These are phyloP conservation scores for Vigna unguiculata DNA, from an alignment of 306 rosid species.

Conservation along the genomic window DNA sequence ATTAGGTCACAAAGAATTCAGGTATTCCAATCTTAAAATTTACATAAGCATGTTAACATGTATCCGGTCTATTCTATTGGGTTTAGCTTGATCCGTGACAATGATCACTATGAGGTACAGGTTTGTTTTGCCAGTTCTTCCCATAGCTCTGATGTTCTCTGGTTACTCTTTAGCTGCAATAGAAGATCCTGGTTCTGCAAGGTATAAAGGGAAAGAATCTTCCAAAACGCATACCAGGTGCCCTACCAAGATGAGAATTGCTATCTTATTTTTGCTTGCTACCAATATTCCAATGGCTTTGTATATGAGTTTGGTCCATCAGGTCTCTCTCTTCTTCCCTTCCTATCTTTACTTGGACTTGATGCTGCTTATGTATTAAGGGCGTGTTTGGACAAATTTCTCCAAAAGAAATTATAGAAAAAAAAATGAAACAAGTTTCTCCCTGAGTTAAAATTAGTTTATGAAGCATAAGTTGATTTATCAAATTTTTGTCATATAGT, in stretches of 20 bases:
- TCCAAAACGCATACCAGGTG: constrained; percentile 45
- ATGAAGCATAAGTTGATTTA: no score
- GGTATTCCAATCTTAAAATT: constrained; percentile 55
- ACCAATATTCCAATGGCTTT: constrained; percentile 93
- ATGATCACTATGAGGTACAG: constrained; percentile 54
- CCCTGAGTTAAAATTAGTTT: no score
- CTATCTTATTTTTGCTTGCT: constrained; percentile 75
- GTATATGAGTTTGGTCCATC: constrained; percentile 98
- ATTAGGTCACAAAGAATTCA: constrained; percentile 96
- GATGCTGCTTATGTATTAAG: not conserved
- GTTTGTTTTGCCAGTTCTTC: constrained; percentile 95
- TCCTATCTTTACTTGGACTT: not conserved
- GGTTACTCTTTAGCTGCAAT: constrained; percentile 79
- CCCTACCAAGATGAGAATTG: constrained; percentile 56
- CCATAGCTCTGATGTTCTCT: constrained; percentile 86
- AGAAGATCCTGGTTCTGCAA: constrained; percentile 46
- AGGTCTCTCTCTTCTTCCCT: constrained; percentile 58
- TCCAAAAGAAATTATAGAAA: no score
- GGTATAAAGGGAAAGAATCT: constrained; percentile 47
- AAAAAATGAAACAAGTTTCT: no score
- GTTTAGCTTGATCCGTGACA: constrained; percentile 39
- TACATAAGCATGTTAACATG: constrained; percentile 33
- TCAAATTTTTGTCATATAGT: no score
- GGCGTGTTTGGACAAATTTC: no score
- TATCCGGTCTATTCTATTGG: constrained; percentile 20